Conservation (phyloP, 2,329 filamentous ascomycete species). For the Lizonia empirigonia region DNA sequence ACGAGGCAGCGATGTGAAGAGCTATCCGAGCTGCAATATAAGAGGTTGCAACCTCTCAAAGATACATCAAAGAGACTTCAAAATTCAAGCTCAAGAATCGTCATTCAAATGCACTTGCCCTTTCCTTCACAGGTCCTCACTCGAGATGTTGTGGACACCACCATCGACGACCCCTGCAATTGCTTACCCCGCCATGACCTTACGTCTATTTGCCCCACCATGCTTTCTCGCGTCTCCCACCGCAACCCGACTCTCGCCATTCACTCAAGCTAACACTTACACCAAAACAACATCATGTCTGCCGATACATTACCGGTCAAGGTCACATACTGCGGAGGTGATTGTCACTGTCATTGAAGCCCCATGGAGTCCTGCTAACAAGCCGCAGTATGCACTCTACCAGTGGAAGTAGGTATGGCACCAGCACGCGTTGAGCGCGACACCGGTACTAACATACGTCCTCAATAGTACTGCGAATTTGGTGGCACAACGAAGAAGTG, state of each 20-base stretch:
- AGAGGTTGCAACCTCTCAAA: too few relatives aligned
- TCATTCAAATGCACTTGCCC: too few relatives aligned
- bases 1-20: too few relatives aligned
- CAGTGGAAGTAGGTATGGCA: conserved; percentile 66
- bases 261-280: too few relatives aligned
- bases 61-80: too few relatives aligned
- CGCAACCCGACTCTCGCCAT: conserved; percentile 17
- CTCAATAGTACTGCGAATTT: conserved; percentile 91
- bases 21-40: too few relatives aligned
- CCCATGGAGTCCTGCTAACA: conserved; percentile 25
- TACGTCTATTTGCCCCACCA: conserved; percentile 19
- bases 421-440: conserved; percentile 12
- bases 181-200: conserved; percentile 19
- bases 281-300: conserved; percentile 31
- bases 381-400: conserved; percentile 64
- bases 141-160: not conserved
- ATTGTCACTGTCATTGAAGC: conserved; percentile 22
- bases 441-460: conserved; percentile 15
- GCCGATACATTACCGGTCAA: conserved; percentile 55
- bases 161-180: conserved; percentile 7
- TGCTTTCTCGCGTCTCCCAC: conserved; percentile 19
- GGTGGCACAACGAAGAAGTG: conserved; percentile 96
- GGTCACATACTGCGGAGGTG: conserved; percentile 67
- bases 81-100: too few relatives aligned
- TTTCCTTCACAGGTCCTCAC: not conserved